Conservation (phyloP, 805 yeast species). For the Jamesozyma spencerorum region DNA sequence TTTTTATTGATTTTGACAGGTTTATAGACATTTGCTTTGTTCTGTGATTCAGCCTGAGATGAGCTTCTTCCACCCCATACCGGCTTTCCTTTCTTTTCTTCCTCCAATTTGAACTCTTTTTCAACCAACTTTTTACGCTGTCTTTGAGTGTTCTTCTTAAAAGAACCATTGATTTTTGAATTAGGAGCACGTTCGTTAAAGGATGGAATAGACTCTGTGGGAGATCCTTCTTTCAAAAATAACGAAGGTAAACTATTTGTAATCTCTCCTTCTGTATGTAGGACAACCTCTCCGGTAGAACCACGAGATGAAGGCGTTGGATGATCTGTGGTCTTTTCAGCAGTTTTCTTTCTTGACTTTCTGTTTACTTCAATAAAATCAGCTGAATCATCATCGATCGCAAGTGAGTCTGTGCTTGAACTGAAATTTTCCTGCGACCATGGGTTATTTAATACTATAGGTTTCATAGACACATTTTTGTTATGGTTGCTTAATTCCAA, state of each 20-base stretch:
- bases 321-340: background rate
- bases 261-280: conserved; percentile 9
- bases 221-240: background rate
- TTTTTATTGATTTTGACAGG: background rate
- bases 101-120: conserved; percentile 1
- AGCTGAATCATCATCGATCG: conserved; percentile 10
- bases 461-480: background rate
- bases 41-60: background rate
- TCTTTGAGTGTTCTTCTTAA: conserved; percentile 25
- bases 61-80: conserved; percentile 16
- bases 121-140: conserved; percentile 15
- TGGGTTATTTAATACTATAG: background rate
- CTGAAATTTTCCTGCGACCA: background rate
- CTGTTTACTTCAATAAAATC: conserved; percentile 19
- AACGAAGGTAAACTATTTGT: conserved; percentile 1
- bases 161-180: conserved; percentile 11
- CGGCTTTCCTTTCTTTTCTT: conserved; percentile 7
- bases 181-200: conserved; percentile 2
- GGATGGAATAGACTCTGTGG: background rate
- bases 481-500: background rate
- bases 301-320: background rate
- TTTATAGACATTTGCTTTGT: too few relatives aligned
- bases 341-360: conserved; percentile 2
- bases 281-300: conserved; percentile 9
- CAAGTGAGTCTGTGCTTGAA: conserved; percentile 4